Conservation (phyloP, 805 yeast species). For the Clavispora carvajalis region DNA sequence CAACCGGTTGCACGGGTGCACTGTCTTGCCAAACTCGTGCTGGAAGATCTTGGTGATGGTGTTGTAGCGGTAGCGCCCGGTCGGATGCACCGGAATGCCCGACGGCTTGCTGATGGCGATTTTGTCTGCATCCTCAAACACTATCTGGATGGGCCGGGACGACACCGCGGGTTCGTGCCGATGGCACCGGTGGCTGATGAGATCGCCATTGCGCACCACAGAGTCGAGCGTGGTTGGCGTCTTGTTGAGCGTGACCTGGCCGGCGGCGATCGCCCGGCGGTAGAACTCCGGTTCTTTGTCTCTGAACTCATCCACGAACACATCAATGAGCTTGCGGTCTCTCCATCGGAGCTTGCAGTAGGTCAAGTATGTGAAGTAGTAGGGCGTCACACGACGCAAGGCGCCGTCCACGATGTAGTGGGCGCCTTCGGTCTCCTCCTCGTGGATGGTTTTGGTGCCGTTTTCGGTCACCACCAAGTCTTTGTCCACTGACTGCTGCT, state of each 20-base stretch:
- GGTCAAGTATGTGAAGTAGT: slow-evolving; percentile 83
- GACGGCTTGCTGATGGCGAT: slow-evolving; percentile 90
- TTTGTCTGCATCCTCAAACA: slow-evolving; percentile 68
- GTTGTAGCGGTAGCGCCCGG: slow-evolving; percentile 75
- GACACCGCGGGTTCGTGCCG: slow-evolving; percentile 88
- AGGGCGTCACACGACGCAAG: slow-evolving; percentile 74
- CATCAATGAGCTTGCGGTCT: slow-evolving; percentile 71
- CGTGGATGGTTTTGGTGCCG: slow-evolving; percentile 36
- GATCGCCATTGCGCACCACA: slow-evolving; percentile 73
- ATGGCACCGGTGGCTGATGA: slow-evolving; percentile 72
- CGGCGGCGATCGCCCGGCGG: slow-evolving; percentile 42
- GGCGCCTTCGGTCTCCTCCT: slow-evolving; percentile 57
- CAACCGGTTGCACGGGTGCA: slow-evolving; percentile 78
- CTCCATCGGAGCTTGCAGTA: slow-evolving; percentile 92
- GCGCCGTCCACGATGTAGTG: slow-evolving; percentile 53
- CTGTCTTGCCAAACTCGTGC: slow-evolving; percentile 58
- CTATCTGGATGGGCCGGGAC: slow-evolving; percentile 54
- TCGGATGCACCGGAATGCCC: slow-evolving; percentile 94
- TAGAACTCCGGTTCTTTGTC: slow-evolving; percentile 70
- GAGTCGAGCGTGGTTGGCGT: slow-evolving; percentile 59
- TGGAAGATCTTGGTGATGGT: slow-evolving; percentile 74
- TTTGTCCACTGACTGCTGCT: slow-evolving; percentile 41
- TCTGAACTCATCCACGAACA: slow-evolving; percentile 80
- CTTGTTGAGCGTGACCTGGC: slow-evolving; percentile 72
- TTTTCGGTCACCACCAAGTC: slow-evolving; percentile 34